Evolutionary conservation across 1,139 yeast species (phyloP).

Genomic region (Wickerhamomyces sp.): DNA sequence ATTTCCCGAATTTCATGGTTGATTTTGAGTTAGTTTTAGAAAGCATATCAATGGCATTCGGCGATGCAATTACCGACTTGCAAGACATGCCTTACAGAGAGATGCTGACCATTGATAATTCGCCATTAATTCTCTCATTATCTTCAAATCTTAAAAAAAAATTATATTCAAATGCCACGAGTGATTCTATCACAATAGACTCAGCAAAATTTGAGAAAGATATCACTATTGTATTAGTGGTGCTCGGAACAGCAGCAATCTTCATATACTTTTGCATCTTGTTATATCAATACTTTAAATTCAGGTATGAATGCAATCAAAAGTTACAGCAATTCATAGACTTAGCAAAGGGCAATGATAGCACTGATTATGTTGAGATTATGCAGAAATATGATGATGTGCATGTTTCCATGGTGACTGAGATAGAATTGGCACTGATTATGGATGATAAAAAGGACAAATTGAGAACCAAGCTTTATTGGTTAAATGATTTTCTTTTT

Average conservation of each 20-base stretch:
- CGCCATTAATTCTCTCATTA: not conserved
- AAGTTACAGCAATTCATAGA: conserved; percentile 3
- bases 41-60: conserved; percentile 3
- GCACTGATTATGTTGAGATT: conserved; percentile 3
- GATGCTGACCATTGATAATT: not conserved
- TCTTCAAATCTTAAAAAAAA: not conserved
- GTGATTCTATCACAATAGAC: not conserved
- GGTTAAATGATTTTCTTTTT: conserved; percentile 4
- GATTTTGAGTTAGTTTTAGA: not conserved
- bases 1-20: not conserved
- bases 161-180: not conserved
- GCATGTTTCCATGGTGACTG: conserved; percentile 3
- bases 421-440: not conserved
- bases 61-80: conserved; percentile 2
- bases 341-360: not conserved
- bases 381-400: conserved; percentile 3
- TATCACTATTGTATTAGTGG: not conserved
- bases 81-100: not conserved
- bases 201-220: not conserved
- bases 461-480: conserved; percentile 1
- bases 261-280: conserved; percentile 4
- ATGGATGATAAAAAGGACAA: not conserved
- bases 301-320: conserved; percentile 6
- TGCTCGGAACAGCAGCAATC: not conserved
- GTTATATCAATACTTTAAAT: conserved; percentile 9